Evolutionary conservation across 1,284 basidiomycete species (phyloP).

Genomic region (Ganoderma meredithae): DNA sequence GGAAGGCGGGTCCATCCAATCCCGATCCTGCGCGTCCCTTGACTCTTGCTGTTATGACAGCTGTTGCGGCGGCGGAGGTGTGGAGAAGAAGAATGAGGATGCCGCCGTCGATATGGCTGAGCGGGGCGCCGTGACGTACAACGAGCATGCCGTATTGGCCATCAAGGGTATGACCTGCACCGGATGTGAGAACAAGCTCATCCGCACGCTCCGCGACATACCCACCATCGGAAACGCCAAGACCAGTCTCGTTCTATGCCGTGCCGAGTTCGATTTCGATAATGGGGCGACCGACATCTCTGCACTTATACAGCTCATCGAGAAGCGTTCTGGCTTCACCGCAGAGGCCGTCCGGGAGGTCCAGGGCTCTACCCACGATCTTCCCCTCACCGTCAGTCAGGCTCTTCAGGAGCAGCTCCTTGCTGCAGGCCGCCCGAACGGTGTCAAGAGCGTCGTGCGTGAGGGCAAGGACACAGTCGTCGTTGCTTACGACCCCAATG

Average conservation of each 20-base stretch:
- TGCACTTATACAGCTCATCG: slow-evolving; percentile 36
- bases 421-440: slow-evolving; percentile 26
- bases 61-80: slow-evolving; percentile 27
- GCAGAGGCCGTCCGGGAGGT: slow-evolving; percentile 37
- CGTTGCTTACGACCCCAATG: slow-evolving; percentile 37
- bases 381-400: slow-evolving; percentile 32
- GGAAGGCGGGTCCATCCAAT: slow-evolving; percentile 6
- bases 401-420: slow-evolving; percentile 31
- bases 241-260: slow-evolving; percentile 43
- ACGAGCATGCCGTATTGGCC: slow-evolving; percentile 37
- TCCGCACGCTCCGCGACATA: slow-evolving; percentile 35
- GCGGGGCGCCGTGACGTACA: slow-evolving; percentile 16
- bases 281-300: slow-evolving; percentile 32
- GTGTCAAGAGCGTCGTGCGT: slow-evolving; percentile 31
- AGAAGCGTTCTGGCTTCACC: slow-evolving; percentile 42
- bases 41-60: slow-evolving; percentile 33
- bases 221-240: slow-evolving; percentile 39
- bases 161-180: slow-evolving; percentile 45
- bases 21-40: slow-evolving; percentile 21
- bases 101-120: slow-evolving; percentile 28
- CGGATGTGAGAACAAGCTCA: slow-evolving; percentile 45
- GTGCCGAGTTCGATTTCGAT: slow-evolving; percentile 43
- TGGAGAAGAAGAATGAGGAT: slow-evolving; percentile 24
- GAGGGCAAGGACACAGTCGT: slow-evolving; percentile 32
- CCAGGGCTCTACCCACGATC: slow-evolving; percentile 29